phyloP scores from a whole-genome alignment of 208 protist genomes.

The Endotrypanum monterogeii region DNA sequence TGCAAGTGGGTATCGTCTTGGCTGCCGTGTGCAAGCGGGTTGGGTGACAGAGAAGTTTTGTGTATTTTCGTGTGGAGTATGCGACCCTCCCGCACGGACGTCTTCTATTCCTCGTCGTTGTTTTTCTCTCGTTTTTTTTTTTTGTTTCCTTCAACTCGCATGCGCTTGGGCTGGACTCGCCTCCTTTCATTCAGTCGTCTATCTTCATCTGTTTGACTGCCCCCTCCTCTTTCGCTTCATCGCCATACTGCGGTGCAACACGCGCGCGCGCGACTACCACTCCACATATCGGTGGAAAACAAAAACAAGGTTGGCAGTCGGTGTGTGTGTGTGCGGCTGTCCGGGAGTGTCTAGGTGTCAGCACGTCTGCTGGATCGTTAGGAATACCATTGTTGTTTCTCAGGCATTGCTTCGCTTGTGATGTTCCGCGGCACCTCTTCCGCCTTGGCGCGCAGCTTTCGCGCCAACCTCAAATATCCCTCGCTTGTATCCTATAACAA shows the following conservation, averaged over 20 bases:
- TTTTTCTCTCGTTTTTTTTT: no score
- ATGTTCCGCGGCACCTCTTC: conserved; percentile 44
- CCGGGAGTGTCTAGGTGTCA: not conserved
- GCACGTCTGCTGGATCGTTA: not conserved
- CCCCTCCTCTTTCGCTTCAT: not conserved
- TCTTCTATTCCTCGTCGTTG: not conserved
- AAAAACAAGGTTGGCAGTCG: not conserved
- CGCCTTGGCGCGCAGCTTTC: conserved; percentile 50
- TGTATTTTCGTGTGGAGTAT: not conserved
- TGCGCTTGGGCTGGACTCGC: not conserved
- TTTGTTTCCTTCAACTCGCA: not conserved
- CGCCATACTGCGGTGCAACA: not conserved
- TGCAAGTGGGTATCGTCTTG: not conserved
- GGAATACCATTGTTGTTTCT: conserved; percentile 5
- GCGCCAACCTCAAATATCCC: conserved; percentile 82
- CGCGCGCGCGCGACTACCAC: no score
- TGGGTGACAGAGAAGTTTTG: not conserved
- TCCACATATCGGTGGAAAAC: not conserved
- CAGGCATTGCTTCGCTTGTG: not conserved
- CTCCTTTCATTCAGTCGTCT: not conserved
- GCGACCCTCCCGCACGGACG: not conserved
- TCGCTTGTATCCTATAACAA: conserved; percentile 90
- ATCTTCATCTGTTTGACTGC: not conserved
- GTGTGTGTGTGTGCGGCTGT: not conserved
- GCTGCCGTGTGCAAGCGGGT: not conserved